Conservation (phyloP, 2,329 filamentous ascomycete species). For the Fusarium equiseti region DNA sequence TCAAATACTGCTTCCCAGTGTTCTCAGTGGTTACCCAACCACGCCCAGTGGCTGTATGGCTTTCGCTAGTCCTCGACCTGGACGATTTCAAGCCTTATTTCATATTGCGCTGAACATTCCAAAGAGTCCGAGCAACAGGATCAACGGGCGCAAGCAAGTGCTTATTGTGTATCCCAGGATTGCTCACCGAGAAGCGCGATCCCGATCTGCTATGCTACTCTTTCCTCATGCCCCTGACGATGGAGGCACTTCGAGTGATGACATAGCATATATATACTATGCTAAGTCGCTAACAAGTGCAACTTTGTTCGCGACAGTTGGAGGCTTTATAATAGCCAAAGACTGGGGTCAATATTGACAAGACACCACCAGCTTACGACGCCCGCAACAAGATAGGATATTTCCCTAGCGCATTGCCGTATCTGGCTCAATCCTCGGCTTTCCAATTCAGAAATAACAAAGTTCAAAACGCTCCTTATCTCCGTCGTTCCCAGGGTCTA, state of each 20-base stretch:
- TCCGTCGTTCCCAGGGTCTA: conserved; percentile 8
- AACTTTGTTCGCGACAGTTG: not conserved
- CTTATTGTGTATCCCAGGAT: conserved; percentile 15
- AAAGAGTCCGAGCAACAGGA: not conserved
- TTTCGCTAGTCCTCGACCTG: conserved; percentile 24
- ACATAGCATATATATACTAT: not conserved
- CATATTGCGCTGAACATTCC: conserved; percentile 19
- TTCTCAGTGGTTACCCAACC: conserved; percentile 15
- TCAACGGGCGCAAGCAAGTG: conserved; percentile 13
- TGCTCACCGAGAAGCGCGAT: not conserved
- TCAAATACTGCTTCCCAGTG: conserved; percentile 8
- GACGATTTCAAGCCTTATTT: conserved; percentile 8
- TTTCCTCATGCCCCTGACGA: not conserved
- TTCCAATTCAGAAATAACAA: conserved; percentile 4
- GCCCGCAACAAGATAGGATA: conserved; percentile 33
- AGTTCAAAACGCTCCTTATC: conserved; percentile 33
- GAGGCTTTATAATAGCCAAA: conserved; percentile 8
- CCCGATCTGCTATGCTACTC: not conserved
- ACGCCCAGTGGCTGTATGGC: conserved; percentile 21
- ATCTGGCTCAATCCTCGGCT: conserved; percentile 10
- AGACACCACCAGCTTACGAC: conserved; percentile 10
- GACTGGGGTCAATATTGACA: conserved; percentile 13
- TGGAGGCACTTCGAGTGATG: not conserved
- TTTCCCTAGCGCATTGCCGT: conserved; percentile 12
- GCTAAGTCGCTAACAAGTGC: not conserved